Evolutionary conservation across 371 early-diverging fungal genomes (phyloP).

Genomic region (Apophysomyces variabilis): DNA sequence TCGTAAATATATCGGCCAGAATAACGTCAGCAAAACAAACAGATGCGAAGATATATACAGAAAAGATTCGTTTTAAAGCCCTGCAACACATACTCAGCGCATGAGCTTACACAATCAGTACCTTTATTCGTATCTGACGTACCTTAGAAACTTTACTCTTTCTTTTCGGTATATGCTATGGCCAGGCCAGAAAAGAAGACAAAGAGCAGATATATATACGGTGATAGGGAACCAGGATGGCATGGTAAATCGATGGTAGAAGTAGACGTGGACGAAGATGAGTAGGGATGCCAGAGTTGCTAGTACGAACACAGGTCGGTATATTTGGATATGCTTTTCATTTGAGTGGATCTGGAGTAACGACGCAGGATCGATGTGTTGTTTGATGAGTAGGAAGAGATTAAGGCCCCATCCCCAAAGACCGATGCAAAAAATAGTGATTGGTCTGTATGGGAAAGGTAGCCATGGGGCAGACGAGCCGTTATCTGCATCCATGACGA

Average conservation of each 20-base stretch:
- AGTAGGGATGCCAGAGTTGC: constrained; percentile 40
- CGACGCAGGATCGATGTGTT: constrained; percentile 63
- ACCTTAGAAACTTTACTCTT: constrained; percentile 68
- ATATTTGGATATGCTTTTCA: constrained; percentile 38
- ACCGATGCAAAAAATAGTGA: constrained; percentile 74
- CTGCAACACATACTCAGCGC: constrained; percentile 18
- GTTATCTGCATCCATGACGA: not conserved
- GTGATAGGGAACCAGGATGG: constrained; percentile 45
- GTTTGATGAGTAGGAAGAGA: constrained; percentile 61
- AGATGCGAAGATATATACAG: constrained; percentile 53
- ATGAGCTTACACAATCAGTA: not conserved
- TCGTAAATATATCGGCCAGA: constrained; percentile 92
- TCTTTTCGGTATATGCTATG: constrained; percentile 62
- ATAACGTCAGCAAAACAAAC: constrained; percentile 87
- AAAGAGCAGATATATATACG: constrained; percentile 58
- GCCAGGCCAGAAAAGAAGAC: constrained; percentile 59
- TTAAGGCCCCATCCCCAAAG: constrained; percentile 81
- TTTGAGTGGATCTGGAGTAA: constrained; percentile 56
- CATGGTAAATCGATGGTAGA: constrained; percentile 28
- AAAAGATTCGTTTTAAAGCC: constrained; percentile 45
- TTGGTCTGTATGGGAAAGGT: constrained; percentile 59
- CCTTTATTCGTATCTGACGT: constrained; percentile 14
- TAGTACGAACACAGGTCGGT: constrained; percentile 52
- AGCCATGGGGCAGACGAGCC: constrained; percentile 11
- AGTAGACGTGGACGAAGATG: constrained; percentile 36